Base-by-base conservation (phyloP, 2,329 filamentous ascomycete genomes). In the Thermochaetoides dissita region DNA sequence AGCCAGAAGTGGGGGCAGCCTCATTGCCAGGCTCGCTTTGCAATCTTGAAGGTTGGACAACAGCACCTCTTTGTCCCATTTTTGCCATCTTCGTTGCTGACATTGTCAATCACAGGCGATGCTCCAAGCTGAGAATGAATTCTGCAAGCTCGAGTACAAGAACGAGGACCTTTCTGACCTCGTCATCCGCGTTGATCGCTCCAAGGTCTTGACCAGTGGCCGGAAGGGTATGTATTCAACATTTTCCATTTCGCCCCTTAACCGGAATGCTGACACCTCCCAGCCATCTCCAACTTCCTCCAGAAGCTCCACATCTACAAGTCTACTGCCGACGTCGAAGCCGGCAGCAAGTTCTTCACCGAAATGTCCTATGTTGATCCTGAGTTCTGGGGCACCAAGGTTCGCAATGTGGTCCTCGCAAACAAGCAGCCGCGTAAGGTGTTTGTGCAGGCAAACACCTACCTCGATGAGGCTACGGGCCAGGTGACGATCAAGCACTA, bases 291-390 rank as follows among this genome's bases (percentile, higher is more conserved):
- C 53, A 74, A 78, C 40, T 94, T 93, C 58, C 68, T 96, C 39
- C 87, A 93, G 65, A 91, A 93, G 63, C 65, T 96, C 48, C 88
- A 95, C 61, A 71, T 95, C 49, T 95, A 84, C 70, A 95, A 95
- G 69, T 76, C 81, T 5, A 94, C 86, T 1, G 89, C 86, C 6
- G 86, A 96, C 58, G 71, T 89, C 11, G 72, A 81, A 52, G 72
- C 71, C 2, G 89, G 85, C n/a, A 79, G 73, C 51, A 74, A 75
- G 51, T 75, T 94, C 62, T 96, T 94, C 59, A 76, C 81, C 46
- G 72, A 81, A 30, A 88, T 94, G 71, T 94, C 88, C 7, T 67
- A 72, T 24, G 88, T 95, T 17, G 83, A 83, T 45, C 64, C 77
- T 40, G 80, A 84, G 34, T 95, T 84, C 66, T 95, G 85, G 74